phyloP scores from a whole-genome alignment of 257 asterid genomes.

The Nicotiana obtusifolia region DNA sequence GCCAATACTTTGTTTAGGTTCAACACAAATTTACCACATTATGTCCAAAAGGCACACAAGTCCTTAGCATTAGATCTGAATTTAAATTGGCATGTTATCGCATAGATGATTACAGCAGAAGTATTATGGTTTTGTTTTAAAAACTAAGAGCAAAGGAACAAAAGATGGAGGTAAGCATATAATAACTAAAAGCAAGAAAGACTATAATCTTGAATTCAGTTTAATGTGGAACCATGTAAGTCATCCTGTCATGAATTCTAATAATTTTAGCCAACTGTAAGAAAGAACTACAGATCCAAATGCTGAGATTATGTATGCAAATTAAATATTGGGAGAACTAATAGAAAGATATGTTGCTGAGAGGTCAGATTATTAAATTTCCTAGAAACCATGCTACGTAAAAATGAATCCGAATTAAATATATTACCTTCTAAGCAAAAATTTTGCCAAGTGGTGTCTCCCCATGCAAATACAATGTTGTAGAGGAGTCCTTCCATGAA shows the following conservation, averaged over 20 bases:
- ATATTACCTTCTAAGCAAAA: conserved; percentile 80
- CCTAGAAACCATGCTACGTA: neutral
- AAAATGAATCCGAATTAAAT: neutral
- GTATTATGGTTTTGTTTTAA: neutral
- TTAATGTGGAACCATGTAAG: neutral
- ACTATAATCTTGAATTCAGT: neutral
- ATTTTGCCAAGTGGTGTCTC: conserved; percentile 67
- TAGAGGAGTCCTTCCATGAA: conserved; percentile 84
- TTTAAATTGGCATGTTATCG: neutral
- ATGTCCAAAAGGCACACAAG: neutral
- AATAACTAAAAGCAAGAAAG: neutral
- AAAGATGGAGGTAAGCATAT: neutral
- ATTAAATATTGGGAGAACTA: neutral
- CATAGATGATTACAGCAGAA: neutral
- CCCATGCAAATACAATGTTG: conserved; percentile 84
- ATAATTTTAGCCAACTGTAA: neutral
- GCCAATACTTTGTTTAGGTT: neutral
- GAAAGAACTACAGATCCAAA: neutral
- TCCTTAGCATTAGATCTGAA: neutral
- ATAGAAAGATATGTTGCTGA: neutral
- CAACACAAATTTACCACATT: neutral
- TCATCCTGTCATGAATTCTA: neutral
- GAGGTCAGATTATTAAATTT: neutral
- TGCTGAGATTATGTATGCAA: neutral
- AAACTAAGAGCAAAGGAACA: neutral